phyloP scores from a whole-genome alignment of 129 eudicot species.

The Chrysanthemum seticuspe region DNA sequence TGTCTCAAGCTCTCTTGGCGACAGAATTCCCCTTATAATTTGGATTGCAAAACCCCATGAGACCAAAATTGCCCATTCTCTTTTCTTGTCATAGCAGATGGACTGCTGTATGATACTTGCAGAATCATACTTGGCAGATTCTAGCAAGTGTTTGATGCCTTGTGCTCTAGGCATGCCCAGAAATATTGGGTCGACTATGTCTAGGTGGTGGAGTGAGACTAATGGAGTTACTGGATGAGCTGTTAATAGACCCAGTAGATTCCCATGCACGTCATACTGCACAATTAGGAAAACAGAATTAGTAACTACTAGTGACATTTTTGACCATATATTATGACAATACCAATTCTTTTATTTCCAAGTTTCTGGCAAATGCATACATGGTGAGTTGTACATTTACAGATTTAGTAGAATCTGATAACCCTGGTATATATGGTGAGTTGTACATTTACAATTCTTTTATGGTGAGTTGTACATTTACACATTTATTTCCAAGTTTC shows the following conservation, averaged over 20 bases:
- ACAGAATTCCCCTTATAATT: conserved; percentile 38
- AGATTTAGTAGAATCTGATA: no score
- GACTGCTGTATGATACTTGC: conserved; percentile 55
- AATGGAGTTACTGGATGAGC: conserved; percentile 68
- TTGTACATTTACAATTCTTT: not conserved
- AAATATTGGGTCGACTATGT: conserved; percentile 33
- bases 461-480: not conserved
- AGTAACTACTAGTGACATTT: not conserved
- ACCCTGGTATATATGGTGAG: no score
- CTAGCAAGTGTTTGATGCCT: conserved; percentile 44
- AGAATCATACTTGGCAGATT: conserved; percentile 51
- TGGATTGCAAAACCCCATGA: conserved; percentile 72
- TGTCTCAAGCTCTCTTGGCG: conserved; percentile 49
- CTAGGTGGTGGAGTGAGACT: no score
- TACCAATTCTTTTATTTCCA: not conserved
- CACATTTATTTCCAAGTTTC: not conserved
- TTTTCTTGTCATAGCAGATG: conserved; percentile 48
- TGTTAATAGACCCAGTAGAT: conserved; percentile 54
- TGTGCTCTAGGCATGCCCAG: conserved; percentile 43
- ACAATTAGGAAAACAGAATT: not conserved
- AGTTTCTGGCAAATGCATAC: no score
- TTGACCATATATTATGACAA: conserved; percentile 3
- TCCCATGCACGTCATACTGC: conserved; percentile 64
- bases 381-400: no score
- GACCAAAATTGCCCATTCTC: conserved; percentile 56